Evolutionary conservation across 768 basidiomycete species (phyloP).

Genomic region (Naganishia onofrii): DNA sequence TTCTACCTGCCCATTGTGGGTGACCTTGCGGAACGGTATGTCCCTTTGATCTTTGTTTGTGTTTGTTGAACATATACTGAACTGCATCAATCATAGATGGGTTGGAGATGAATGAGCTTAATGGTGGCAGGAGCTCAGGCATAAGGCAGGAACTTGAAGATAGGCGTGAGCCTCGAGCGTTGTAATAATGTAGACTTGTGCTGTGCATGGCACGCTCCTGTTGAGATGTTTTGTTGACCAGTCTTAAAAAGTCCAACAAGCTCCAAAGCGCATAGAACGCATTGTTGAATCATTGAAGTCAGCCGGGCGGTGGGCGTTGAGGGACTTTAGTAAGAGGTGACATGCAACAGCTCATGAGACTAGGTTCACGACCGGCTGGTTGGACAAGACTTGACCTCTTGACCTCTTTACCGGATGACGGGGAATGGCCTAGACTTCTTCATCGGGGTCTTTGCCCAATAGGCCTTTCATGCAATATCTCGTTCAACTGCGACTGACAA

Average conservation of each 20-base stretch:
- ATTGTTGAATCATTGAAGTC: too few species aligned
- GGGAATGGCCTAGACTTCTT: too few species aligned
- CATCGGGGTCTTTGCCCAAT: too few species aligned
- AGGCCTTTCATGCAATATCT: too few species aligned
- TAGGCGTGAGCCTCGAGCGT: neutral
- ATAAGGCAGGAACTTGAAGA: neutral
- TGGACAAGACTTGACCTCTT: too few species aligned
- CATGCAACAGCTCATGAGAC: too few species aligned
- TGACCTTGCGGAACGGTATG: slow-evolving; percentile 66
- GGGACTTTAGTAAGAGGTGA: too few species aligned
- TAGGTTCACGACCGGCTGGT: too few species aligned
- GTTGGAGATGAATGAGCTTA: slow-evolving; percentile 27
- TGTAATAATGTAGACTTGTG: slow-evolving; percentile 6
- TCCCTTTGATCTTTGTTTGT: slow-evolving; percentile 40
- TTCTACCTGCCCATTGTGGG: slow-evolving; percentile 67
- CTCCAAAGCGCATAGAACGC: too few species aligned
- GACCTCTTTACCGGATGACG: too few species aligned
- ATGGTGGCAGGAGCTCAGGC: neutral
- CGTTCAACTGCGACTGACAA: too few species aligned
- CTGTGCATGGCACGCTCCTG: neutral
- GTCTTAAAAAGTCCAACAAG: neutral
- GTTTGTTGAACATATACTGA: neutral
- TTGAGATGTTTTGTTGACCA: neutral
- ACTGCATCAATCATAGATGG: neutral
- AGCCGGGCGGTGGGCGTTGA: too few species aligned